These are phyloP conservation scores for Leptodontidium sp. DNA, from an alignment of 2,329 filamentous ascomycete genomes.

Conservation along the genomic window DNA sequence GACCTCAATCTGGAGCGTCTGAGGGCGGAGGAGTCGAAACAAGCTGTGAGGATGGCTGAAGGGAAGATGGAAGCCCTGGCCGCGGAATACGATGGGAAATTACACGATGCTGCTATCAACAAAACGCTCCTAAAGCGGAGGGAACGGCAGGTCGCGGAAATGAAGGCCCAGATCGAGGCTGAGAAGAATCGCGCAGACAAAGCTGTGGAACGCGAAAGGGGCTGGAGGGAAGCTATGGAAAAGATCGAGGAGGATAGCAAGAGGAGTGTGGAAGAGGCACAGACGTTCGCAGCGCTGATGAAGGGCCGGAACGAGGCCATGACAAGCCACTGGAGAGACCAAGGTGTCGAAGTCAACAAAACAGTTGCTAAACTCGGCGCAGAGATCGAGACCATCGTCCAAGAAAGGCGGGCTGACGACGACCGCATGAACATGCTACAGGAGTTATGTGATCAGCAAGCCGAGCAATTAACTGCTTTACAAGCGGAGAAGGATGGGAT, in stretches of 20 bases:
- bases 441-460: slow-evolving; percentile 77
- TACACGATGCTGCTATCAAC: slow-evolving; percentile 75
- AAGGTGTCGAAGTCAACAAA: slow-evolving; percentile 51
- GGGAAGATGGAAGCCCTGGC: slow-evolving; percentile 75
- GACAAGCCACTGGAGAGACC: slow-evolving; percentile 71
- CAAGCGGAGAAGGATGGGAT: slow-evolving; percentile 70
- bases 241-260: slow-evolving; percentile 66
- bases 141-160: slow-evolving; percentile 76
- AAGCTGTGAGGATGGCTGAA: slow-evolving; percentile 71
- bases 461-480: slow-evolving; percentile 70
- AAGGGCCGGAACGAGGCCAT: slow-evolving; percentile 75
- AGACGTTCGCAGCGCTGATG: slow-evolving; percentile 69
- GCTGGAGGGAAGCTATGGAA: slow-evolving; percentile 71
- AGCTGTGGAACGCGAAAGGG: slow-evolving; percentile 67
- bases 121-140: slow-evolving; percentile 75
- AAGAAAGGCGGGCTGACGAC: slow-evolving; percentile 66
- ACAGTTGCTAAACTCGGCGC: slow-evolving; percentile 57
- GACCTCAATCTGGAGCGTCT: slow-evolving; percentile 73
- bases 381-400: slow-evolving; percentile 63
- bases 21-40: slow-evolving; percentile 74
- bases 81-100: slow-evolving; percentile 72
- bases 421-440: slow-evolving; percentile 69
- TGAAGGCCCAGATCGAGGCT: slow-evolving; percentile 68
- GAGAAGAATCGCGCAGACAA: slow-evolving; percentile 69
- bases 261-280: slow-evolving; percentile 71